A percentile compares a stretch with the other conserved stretches of the same genome.
phyloP scores from a whole-genome alignment of 768 basidiomycete species.

The Suillus sp. region DNA sequence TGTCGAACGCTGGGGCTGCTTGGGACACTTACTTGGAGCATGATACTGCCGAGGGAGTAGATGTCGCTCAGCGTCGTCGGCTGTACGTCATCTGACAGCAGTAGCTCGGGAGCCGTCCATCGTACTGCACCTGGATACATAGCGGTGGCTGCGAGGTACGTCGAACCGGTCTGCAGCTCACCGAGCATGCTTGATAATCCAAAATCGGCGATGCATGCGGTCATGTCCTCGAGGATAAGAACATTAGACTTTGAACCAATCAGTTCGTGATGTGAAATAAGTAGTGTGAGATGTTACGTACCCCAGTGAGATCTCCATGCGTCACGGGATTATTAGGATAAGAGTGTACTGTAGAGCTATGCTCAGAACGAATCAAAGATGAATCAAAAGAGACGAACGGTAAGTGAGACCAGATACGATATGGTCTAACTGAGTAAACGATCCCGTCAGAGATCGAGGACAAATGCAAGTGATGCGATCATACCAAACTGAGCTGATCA shows the following conservation, averaged over 20 bases:
- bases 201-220: constrained; percentile 44
- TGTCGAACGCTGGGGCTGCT: background rate
- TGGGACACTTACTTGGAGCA: constrained; percentile 22
- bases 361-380: background rate
- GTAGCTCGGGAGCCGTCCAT: constrained; percentile 45
- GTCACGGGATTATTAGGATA: constrained; percentile 9
- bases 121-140: constrained; percentile 40
- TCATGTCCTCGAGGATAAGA: constrained; percentile 41
- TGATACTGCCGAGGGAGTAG: constrained; percentile 27
- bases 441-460: background rate
- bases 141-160: constrained; percentile 32
- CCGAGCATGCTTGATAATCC: constrained; percentile 43
- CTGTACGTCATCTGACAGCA: constrained; percentile 18
- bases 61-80: constrained; percentile 19
- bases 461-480: background rate
- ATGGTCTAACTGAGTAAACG: constrained; percentile 6
- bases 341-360: constrained; percentile 12
- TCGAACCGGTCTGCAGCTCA: constrained; percentile 34
- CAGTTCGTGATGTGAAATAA: background rate
- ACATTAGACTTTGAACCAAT: constrained; percentile 15
- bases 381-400: constrained; percentile 3
- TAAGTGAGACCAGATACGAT: constrained; percentile 14
- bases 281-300: constrained; percentile 11
- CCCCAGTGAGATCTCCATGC: constrained; percentile 31
- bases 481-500: background rate